Evolutionary conservation across 768 basidiomycete genomes (phyloP).

Genomic region (Gloeostereum incarnatum): DNA sequence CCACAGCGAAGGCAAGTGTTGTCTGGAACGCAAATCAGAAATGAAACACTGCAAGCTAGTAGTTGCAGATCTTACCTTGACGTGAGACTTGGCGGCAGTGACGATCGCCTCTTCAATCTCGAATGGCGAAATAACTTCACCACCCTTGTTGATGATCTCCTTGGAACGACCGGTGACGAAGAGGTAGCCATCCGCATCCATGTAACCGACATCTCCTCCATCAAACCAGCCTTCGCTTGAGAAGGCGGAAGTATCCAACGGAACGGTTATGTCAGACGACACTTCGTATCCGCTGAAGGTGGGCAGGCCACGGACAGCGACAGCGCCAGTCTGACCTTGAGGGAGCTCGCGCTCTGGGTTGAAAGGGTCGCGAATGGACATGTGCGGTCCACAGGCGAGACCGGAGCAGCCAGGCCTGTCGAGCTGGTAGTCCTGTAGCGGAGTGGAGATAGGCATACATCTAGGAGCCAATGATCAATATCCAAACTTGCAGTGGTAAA

Average conservation of each 20-base stretch:
- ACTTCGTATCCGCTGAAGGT: constrained; percentile 42
- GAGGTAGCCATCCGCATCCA: constrained; percentile 37
- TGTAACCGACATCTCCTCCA: constrained; percentile 34
- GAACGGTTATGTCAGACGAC: constrained; percentile 27
- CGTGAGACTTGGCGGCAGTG: constrained; percentile 26
- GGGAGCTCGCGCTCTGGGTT: constrained; percentile 25
- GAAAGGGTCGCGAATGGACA: constrained; percentile 29
- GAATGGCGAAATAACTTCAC: constrained; percentile 51
- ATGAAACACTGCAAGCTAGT: not conserved
- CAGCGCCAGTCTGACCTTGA: constrained; percentile 32
- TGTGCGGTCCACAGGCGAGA: constrained; percentile 33
- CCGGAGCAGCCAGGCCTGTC: constrained; percentile 40
- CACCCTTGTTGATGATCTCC: constrained; percentile 51
- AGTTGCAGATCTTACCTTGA: constrained; percentile 21
- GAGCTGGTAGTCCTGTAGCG: constrained; percentile 29
- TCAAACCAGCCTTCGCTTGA: constrained; percentile 45
- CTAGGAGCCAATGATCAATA: constrained; percentile 10
- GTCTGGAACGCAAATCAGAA: constrained; percentile 13
- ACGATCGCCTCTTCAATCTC: constrained; percentile 50
- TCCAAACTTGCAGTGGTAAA: not conserved
- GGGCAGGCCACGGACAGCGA: constrained; percentile 45
- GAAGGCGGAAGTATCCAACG: constrained; percentile 36
- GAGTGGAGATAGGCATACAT: constrained; percentile 41
- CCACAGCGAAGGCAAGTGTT: constrained; percentile 30
- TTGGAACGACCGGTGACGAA: constrained; percentile 49